Evolutionary conservation across 768 basidiomycete genomes (phyloP).

Genomic region (Exsudoporus frostii): DNA sequence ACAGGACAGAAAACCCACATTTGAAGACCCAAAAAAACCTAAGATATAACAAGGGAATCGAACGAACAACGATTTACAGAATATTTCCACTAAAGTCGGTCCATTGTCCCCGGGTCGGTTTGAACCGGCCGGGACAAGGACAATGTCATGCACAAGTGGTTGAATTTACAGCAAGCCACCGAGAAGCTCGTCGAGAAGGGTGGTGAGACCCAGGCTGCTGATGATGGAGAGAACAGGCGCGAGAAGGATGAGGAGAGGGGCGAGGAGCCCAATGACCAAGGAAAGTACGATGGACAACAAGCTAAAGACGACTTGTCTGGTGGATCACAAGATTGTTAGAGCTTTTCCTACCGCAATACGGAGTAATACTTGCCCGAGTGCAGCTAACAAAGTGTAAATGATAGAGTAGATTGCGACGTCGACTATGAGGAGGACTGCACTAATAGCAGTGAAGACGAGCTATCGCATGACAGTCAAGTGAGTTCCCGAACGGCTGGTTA

Average conservation of each 20-base stretch:
- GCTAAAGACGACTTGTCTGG: neutral
- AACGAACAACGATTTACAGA: no score
- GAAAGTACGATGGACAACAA: constrained; percentile 3
- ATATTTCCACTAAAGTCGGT: no score
- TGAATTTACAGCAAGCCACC: constrained; percentile 2
- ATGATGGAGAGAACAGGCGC: constrained; percentile 8
- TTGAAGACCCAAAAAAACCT: no score
- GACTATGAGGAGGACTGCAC: constrained; percentile 10
- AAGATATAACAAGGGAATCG: no score
- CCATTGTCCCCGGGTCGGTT: no score
- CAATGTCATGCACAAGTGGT: neutral
- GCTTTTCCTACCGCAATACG: neutral
- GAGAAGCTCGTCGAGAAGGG: neutral
- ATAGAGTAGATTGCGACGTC: neutral
- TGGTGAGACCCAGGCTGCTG: constrained; percentile 1
- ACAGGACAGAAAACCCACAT: no score
- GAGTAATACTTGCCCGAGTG: constrained; percentile 3
- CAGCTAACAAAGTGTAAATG: neutral
- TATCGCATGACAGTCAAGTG: neutral
- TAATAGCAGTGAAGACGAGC: constrained; percentile 7
- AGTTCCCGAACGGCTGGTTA: neutral
- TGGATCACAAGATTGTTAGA: neutral
- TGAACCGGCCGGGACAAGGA: no score
- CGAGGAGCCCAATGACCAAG: constrained; percentile 6
- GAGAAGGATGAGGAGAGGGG: constrained; percentile 1